Base-by-base conservation (phyloP, 768 basidiomycete species). In the Boletus sp. region DNA sequence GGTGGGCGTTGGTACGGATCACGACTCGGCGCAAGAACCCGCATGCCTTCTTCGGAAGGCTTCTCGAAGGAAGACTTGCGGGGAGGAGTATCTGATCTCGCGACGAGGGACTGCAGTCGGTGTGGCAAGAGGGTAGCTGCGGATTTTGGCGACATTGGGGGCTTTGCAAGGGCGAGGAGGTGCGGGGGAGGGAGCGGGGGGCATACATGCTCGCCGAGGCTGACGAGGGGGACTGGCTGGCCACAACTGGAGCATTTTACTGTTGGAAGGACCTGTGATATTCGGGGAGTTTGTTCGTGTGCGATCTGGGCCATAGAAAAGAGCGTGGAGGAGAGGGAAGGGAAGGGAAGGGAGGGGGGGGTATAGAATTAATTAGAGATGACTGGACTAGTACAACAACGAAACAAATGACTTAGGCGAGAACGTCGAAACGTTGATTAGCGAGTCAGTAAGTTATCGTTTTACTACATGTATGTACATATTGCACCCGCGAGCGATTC, bases 201-300 rank as follows among this genome's bases (percentile, higher is more conserved):
- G 71, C 94, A 97, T 67, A 84, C 76, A 68, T 96, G 94, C 59
- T 92, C 89, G 37, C 85, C 85, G 36, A 96, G 84, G 46, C 85
- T 79, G 47, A 79, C 74, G 36, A 96, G 78, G 33, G 89, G 84
- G 39, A 97, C 89, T 1, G 81, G 83, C 9, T 76, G 75, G 63
- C 76, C 75, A 69, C 94, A 97, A 32, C 76, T 87, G 3, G 91
- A 91, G 71, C 94, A 97, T 70, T 89, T 95, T 58, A 94, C 87
- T 3, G 85, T 78, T 6, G 94, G 92, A 10, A 96, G 78, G 48
- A 87, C 71, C 70, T 92, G 84, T 24, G 91, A 92, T 60, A 63
- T 55, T 17, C 69, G 71, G 36, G 69, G 66, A 8, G 56, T 24
- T 33, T 60, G 59, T 50, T 54, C 58, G 30, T 59, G 64, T 2